Conservation (phyloP, 768 basidiomycete genomes). For the Boletus insuetus region DNA sequence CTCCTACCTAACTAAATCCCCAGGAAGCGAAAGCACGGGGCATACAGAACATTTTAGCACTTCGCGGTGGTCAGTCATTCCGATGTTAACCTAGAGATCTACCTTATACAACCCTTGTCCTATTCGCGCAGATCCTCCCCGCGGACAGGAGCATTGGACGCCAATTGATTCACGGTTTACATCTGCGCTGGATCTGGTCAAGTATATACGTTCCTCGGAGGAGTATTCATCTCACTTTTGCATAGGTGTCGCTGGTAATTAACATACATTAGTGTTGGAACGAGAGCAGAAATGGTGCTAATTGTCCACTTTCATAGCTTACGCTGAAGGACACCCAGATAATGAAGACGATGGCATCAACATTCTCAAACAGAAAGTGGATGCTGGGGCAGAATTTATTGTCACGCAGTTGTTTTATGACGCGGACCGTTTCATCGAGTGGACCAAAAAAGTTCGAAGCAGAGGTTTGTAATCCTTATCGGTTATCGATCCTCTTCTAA, state of each 20-base stretch:
- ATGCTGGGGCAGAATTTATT: conserved; percentile 95
- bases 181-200: conserved; percentile 86
- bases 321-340: conserved; percentile 87
- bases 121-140: conserved; percentile 70
- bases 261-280: background rate
- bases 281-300: background rate
- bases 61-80: conserved; percentile 73
- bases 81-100: background rate
- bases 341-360: conserved; percentile 64
- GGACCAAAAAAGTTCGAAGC: conserved; percentile 69
- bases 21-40: conserved; percentile 79
- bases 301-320: conserved; percentile 49
- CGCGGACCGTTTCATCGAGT: conserved; percentile 77
- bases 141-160: conserved; percentile 92
- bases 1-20: conserved; percentile 2
- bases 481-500: conserved; percentile 4
- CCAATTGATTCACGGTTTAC: conserved; percentile 80
- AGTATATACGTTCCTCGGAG: conserved; percentile 75
- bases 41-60: conserved; percentile 85
- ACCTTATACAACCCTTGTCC: background rate
- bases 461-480: conserved; percentile 49
- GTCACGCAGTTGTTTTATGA: conserved; percentile 98
- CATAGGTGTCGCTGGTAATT: conserved; percentile 87
- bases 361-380: conserved; percentile 80
- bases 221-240: conserved; percentile 86